These are phyloP conservation scores for Pseudognaphalium luteoalbum DNA, from an alignment of 129 eudicot species.

Conservation along the genomic window DNA sequence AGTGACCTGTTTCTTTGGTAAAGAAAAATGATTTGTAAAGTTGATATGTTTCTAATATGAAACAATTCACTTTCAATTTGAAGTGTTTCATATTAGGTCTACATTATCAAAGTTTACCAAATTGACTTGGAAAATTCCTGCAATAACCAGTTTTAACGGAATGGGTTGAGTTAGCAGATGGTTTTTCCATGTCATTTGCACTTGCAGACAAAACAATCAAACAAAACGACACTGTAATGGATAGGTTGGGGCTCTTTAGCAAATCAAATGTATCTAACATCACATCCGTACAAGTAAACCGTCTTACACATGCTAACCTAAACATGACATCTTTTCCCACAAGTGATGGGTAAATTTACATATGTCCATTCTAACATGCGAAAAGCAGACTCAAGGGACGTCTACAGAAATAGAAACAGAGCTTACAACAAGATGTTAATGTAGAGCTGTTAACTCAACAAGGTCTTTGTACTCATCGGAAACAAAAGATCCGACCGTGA, in stretches of 20 bases:
- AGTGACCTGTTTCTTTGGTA: too few relatives aligned
- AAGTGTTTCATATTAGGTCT: not conserved
- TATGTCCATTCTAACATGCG: not conserved
- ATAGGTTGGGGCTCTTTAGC: too few relatives aligned
- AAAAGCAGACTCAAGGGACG: not conserved
- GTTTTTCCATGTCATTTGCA: not conserved
- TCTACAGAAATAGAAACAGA: not conserved
- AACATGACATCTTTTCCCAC: not conserved
- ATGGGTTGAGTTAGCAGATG: not conserved
- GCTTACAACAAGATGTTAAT: constrained; percentile 35
- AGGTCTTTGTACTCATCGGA: constrained; percentile 60
- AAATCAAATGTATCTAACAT: too few relatives aligned
- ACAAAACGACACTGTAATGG: too few relatives aligned
- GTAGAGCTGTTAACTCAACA: constrained; percentile 54
- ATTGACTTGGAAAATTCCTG: not conserved
- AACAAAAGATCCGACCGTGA: constrained; percentile 70
- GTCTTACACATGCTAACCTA: too few relatives aligned
- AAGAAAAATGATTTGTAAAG: too few relatives aligned
- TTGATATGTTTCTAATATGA: too few relatives aligned
- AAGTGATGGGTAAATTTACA: not conserved
- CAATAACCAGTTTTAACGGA: too few relatives aligned
- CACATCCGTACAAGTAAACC: too few relatives aligned
- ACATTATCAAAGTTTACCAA: not conserved
- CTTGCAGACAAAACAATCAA: too few relatives aligned
- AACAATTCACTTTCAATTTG: too few relatives aligned